These are phyloP conservation scores for Calonectria montana DNA, from an alignment of 2,329 filamentous ascomycete species.

Conservation along the genomic window DNA sequence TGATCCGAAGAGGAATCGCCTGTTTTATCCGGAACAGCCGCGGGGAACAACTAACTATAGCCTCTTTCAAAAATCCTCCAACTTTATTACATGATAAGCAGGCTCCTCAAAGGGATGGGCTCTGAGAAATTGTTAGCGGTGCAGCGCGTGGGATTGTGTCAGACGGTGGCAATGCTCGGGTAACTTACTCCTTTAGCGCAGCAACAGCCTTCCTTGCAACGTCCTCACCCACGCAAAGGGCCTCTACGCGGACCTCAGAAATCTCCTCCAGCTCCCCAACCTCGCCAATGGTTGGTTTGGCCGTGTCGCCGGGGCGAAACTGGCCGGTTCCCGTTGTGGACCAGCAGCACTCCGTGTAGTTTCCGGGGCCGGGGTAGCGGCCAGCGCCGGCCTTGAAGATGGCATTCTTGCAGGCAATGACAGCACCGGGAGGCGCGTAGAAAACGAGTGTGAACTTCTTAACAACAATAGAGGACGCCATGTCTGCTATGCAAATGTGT, in stretches of 20 bases:
- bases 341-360: slow-evolving; percentile 68
- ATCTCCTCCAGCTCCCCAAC: slow-evolving; percentile 67
- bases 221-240: slow-evolving; percentile 69
- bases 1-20: not conserved
- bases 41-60: not conserved
- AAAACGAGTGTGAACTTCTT: slow-evolving; percentile 57
- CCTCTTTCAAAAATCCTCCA: not conserved
- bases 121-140: not conserved
- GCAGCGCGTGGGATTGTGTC: not conserved
- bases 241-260: slow-evolving; percentile 71
- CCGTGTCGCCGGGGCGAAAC: slow-evolving; percentile 70
- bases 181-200: slow-evolving; percentile 71
- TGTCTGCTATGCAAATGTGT: not conserved
- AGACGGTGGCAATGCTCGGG: not conserved
- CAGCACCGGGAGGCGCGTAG: slow-evolving; percentile 56
- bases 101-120: not conserved
- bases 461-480: slow-evolving; percentile 1
- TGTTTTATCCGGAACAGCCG: not conserved
- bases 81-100: not conserved
- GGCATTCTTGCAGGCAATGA: slow-evolving; percentile 62
- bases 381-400: slow-evolving; percentile 67
- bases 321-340: slow-evolving; percentile 67
- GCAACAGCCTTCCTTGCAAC: slow-evolving; percentile 66
- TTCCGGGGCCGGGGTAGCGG: slow-evolving; percentile 58
- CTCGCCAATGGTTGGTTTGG: slow-evolving; percentile 72